Evolutionary conservation across 768 basidiomycete genomes (phyloP).

Genomic region (Trametes cingulata): DNA sequence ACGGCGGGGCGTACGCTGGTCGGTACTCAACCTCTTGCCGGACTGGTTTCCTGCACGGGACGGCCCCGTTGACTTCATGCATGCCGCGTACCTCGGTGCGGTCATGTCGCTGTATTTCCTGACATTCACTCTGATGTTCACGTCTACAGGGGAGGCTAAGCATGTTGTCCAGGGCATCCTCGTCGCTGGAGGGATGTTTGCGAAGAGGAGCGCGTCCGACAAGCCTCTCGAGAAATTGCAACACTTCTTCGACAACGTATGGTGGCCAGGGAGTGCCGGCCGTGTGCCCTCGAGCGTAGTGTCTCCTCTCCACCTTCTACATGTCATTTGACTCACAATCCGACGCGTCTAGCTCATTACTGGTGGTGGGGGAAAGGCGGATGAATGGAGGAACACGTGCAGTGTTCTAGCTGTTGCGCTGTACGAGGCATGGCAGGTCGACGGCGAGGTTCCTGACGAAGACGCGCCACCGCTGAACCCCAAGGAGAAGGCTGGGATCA

Average conservation of each 20-base stretch:
- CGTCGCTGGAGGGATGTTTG: not conserved
- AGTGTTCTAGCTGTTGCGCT: not conserved
- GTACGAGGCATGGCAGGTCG: not conserved
- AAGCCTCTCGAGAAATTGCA: not conserved
- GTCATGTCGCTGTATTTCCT: not conserved
- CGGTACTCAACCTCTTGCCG: not conserved
- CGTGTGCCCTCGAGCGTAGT: not conserved
- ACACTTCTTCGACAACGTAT: not conserved
- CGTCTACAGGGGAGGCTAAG: not conserved
- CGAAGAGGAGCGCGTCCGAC: not conserved
- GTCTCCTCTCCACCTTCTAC: not conserved
- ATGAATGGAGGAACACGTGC: not conserved
- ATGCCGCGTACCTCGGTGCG: not conserved
- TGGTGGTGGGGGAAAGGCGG: not conserved
- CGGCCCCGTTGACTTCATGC: not conserved
- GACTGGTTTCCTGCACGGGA: not conserved
- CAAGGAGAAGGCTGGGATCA: not conserved
- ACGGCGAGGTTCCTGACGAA: not conserved
- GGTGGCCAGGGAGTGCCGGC: not conserved
- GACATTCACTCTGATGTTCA: not conserved
- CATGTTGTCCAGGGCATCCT: conserved; percentile 5
- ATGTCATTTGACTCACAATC: no score
- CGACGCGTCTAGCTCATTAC: not conserved
- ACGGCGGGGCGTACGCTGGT: not conserved
- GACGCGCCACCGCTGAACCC: not conserved